phyloP scores from a whole-genome alignment of 148 eudicot genomes.

The Vaccinium vitisidaea region DNA sequence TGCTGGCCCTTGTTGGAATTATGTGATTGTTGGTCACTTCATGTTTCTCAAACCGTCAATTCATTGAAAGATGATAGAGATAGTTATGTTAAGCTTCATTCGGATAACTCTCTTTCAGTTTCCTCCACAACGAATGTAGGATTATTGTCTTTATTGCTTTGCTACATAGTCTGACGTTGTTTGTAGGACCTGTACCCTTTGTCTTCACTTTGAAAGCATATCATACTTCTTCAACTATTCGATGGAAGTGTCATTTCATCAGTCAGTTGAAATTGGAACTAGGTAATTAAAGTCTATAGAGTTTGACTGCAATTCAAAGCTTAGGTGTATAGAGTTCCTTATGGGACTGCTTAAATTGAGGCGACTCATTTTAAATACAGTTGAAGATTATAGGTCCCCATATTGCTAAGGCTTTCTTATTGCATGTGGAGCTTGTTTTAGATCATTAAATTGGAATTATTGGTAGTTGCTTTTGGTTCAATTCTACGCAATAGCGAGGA shows the following conservation, averaged over 20 bases:
- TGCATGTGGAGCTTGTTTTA: background rate
- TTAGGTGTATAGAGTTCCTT: background rate
- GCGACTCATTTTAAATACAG: background rate
- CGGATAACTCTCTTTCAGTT: background rate
- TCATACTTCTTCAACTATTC: conserved; percentile 3
- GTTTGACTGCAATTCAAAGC: background rate
- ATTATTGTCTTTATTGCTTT: background rate
- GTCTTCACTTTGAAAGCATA: background rate
- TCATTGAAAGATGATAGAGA: background rate
- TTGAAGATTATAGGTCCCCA: background rate
- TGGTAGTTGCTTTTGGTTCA: background rate
- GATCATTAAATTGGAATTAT: background rate
- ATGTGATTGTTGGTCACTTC: background rate
- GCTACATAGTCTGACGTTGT: background rate
- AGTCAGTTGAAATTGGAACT: background rate
- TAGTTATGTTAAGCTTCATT: background rate
- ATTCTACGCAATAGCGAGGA: background rate
- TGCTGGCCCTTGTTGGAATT: background rate
- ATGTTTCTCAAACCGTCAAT: conserved; percentile 1
- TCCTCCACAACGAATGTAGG: background rate
- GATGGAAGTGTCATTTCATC: background rate
- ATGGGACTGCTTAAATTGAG: background rate
- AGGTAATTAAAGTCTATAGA: background rate
- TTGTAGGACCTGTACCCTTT: conserved; percentile 1
- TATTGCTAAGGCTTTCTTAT: background rate